These are phyloP conservation scores for Wickerhamomyces sp. DNA, from an alignment of 1,139 yeast genomes.

Conservation along the genomic window DNA sequence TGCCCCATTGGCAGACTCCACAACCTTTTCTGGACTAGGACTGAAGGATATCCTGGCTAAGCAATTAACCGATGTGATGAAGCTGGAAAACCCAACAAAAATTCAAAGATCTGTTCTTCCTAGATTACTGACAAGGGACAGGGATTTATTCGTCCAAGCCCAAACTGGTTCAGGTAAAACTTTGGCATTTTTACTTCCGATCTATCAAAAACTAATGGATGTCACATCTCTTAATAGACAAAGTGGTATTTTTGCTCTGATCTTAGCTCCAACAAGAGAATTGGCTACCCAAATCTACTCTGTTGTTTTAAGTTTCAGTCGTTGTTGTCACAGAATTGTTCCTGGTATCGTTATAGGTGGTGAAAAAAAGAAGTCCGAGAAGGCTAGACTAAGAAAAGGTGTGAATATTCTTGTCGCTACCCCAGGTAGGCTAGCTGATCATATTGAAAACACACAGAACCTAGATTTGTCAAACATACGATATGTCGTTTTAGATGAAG, in stretches of 20 bases:
- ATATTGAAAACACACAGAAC: slow-evolving; percentile 79
- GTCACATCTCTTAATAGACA: slow-evolving; percentile 47
- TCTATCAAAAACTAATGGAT: slow-evolving; percentile 65
- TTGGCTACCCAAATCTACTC: slow-evolving; percentile 87
- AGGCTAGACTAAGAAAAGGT: slow-evolving; percentile 89
- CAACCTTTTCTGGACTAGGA: slow-evolving; percentile 69
- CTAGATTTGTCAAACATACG: slow-evolving; percentile 68
- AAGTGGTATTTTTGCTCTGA: slow-evolving; percentile 84
- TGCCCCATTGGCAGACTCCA: slow-evolving; percentile 72
- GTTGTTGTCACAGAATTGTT: slow-evolving; percentile 77
- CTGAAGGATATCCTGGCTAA: slow-evolving; percentile 47
- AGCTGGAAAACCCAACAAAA: slow-evolving; percentile 70
- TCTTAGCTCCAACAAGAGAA: slow-evolving; percentile 91
- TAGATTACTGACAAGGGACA: slow-evolving; percentile 44
- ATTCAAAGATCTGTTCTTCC: slow-evolving; percentile 87
- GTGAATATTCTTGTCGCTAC: slow-evolving; percentile 93
- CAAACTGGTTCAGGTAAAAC: slow-evolving; percentile 98
- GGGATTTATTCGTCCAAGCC: slow-evolving; percentile 82
- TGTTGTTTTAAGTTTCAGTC: slow-evolving; percentile 64
- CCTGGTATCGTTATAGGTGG: slow-evolving; percentile 97
- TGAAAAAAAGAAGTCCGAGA: slow-evolving; percentile 95
- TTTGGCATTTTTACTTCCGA: slow-evolving; percentile 77
- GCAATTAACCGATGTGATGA: slow-evolving; percentile 55
- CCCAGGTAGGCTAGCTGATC: slow-evolving; percentile 95
- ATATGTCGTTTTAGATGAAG: slow-evolving; percentile 89